A percentile compares a stretch with the other conserved stretches of the same genome.
These are phyloP conservation scores for Suillus paluster DNA, from an alignment of 768 basidiomycete species.

Conservation along the genomic window DNA sequence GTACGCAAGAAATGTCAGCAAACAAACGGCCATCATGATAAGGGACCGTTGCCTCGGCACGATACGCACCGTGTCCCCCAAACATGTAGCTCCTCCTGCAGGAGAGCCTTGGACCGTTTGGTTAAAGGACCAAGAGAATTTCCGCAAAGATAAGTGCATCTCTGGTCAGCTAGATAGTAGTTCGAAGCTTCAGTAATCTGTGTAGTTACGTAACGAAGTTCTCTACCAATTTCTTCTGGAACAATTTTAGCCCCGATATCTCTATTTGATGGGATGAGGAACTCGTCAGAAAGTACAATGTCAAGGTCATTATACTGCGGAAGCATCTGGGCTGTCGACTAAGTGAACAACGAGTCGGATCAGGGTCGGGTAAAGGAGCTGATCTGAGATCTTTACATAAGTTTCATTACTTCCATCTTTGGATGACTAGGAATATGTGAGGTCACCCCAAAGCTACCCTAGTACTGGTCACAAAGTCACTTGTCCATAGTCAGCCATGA, in stretches of 20 bases:
- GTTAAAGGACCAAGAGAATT: conserved; percentile 91
- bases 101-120: conserved; percentile 68
- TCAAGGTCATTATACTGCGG: conserved; percentile 22
- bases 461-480: not conserved
- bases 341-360: not conserved
- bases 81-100: conserved; percentile 81
- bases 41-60: not conserved
- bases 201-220: conserved; percentile 9
- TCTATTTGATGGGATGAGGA: conserved; percentile 58
- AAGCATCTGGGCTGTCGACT: conserved; percentile 16
- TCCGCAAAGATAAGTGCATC: conserved; percentile 88
- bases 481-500: conserved; percentile 17
- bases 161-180: conserved; percentile 43
- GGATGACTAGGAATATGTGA: conserved; percentile 9
- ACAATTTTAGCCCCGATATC: conserved; percentile 48
- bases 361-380: conserved; percentile 12
- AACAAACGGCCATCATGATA: conserved; percentile 19
- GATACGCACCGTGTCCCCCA: conserved; percentile 73
- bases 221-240: conserved; percentile 43
- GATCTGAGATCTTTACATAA: conserved; percentile 19
- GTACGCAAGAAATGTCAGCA: conserved; percentile 10
- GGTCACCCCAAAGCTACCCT: not conserved
- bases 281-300: conserved; percentile 52
- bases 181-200: conserved; percentile 10
- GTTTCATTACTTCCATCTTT: conserved; percentile 18